A percentile compares a stretch with the other conserved stretches of the same genome.
phyloP scores from a whole-genome alignment of 108 stramenopile genomes.

The Nitzschia putrida region DNA sequence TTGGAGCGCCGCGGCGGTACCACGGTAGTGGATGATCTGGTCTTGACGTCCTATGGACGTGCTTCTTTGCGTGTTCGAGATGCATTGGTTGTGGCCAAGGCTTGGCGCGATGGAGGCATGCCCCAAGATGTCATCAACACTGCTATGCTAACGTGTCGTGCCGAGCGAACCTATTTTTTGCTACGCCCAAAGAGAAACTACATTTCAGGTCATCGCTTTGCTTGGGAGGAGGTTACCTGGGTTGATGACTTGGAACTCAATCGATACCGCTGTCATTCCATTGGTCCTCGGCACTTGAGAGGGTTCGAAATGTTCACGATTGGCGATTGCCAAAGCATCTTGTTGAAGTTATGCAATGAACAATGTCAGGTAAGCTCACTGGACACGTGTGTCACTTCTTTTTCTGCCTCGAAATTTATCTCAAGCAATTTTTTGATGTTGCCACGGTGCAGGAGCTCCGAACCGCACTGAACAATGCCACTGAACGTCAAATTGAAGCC shows the following conservation, averaged over 20 bases:
- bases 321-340: slow-evolving; percentile 87
- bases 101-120: slow-evolving; percentile 85
- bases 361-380: slow-evolving; percentile 58
- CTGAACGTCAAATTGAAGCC: slow-evolving; percentile 70
- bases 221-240: slow-evolving; percentile 80
- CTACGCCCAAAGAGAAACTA: slow-evolving; percentile 35
- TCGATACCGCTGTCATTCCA: slow-evolving; percentile 72
- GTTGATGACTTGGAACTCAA: slow-evolving; percentile 78
- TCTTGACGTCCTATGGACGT: slow-evolving; percentile 70
- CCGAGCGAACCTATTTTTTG: slow-evolving; percentile 57
- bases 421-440: background rate
- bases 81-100: slow-evolving; percentile 86
- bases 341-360: slow-evolving; percentile 81
- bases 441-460: slow-evolving; percentile 53
- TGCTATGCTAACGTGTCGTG: slow-evolving; percentile 62
- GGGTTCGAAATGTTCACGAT: slow-evolving; percentile 89
- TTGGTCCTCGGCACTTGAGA: slow-evolving; percentile 73
- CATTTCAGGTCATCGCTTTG: slow-evolving; percentile 16
- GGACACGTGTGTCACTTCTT: background rate
- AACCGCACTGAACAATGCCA: slow-evolving; percentile 60
- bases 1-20: slow-evolving; percentile 82
- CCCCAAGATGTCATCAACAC: slow-evolving; percentile 80
- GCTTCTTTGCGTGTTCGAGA: slow-evolving; percentile 77
- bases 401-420: background rate
- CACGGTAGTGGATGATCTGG: slow-evolving; percentile 75